phyloP scores from a whole-genome alignment of 1,139 yeast species.

The Tardiomyces digboiensis region DNA sequence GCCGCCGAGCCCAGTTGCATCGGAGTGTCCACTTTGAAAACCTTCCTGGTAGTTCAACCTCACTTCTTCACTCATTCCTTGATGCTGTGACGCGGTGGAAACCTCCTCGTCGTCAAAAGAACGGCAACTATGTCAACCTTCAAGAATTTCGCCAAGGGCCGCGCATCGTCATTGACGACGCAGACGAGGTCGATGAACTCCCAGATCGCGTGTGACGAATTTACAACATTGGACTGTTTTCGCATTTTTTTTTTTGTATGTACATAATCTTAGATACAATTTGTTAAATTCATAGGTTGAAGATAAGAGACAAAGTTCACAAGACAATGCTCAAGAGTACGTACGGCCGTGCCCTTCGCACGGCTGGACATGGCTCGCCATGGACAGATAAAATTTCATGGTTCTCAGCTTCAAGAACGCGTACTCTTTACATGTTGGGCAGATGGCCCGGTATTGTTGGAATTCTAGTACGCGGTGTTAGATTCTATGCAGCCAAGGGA shows the following conservation, averaged over 20 bases:
- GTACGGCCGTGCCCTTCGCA: no score
- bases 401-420: no score
- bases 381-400: no score
- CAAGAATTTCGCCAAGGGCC: background rate
- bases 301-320: no score
- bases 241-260: background rate
- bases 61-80: background rate
- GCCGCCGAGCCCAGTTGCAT: background rate
- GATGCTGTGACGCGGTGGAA: background rate
- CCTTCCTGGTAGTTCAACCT: background rate
- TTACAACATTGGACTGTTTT: background rate
- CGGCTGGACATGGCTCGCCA: no score
- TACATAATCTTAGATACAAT: no score
- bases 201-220: background rate
- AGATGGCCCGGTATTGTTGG: no score
- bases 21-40: background rate
- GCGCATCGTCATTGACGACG: background rate
- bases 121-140: background rate
- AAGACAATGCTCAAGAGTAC: no score
- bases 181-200: background rate
- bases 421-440: no score
- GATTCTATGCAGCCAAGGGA: background rate
- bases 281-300: no score
- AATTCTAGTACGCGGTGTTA: no score
- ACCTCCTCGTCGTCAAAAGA: background rate